A percentile compares a stretch with the other conserved stretches of the same genome.
phyloP scores from a whole-genome alignment of 352 stramenopile genomes.

The Heterotrichella gracilis region DNA sequence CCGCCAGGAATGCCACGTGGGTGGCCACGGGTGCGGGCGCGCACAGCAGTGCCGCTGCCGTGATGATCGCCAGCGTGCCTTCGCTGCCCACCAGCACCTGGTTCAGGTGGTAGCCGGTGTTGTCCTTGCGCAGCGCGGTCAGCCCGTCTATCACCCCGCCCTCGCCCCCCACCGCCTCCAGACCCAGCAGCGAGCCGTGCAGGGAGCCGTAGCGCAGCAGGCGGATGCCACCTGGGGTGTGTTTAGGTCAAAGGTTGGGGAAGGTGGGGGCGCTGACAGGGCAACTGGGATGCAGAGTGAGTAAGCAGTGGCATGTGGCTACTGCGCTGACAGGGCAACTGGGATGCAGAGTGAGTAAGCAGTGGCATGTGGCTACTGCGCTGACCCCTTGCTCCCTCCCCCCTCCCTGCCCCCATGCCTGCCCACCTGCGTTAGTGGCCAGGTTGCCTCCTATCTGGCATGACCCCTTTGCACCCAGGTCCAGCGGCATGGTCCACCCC shows the following conservation, averaged over 20 bases:
- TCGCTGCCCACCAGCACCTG: constrained; percentile 81
- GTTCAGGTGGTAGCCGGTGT: constrained; percentile 78
- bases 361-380: no score
- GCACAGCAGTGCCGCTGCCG: constrained; percentile 43
- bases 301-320: no score
- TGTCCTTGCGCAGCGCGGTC: constrained; percentile 69
- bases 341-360: no score
- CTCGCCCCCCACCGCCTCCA: constrained; percentile 63
- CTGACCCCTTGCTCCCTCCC: no score
- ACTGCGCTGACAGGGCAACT: no score
- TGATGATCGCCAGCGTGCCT: constrained; percentile 72
- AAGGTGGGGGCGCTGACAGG: no score
- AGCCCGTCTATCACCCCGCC: constrained; percentile 55
- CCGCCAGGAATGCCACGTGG: constrained; percentile 54
- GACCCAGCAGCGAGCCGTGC: constrained; percentile 55
- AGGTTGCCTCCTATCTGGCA: constrained; percentile 85
- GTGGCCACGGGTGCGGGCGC: constrained; percentile 31
- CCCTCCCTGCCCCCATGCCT: no score
- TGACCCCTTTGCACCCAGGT: constrained; percentile 77
- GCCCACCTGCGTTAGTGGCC: constrained; percentile 62
- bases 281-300: no score
- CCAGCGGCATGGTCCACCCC: constrained; percentile 58
- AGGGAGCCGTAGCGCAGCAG: constrained; percentile 64
- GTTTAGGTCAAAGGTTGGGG: no score
- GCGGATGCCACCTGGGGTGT: no score